phyloP scores from a whole-genome alignment of 2,329 filamentous ascomycete species.

The Rutstroemia sp. region DNA sequence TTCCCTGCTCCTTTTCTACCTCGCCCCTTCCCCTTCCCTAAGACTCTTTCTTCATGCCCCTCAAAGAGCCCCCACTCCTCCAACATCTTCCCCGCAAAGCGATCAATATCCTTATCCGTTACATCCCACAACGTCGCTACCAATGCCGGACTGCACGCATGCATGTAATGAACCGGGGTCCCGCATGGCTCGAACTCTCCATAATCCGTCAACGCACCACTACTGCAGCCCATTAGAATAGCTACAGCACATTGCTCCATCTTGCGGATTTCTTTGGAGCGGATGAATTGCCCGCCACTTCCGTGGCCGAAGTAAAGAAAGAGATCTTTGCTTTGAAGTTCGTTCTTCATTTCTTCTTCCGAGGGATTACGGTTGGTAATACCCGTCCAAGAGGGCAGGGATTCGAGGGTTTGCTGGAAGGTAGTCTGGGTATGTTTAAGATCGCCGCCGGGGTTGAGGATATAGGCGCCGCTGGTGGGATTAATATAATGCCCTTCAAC shows the following conservation, averaged over 20 bases:
- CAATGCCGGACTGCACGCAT: conserved; percentile 77
- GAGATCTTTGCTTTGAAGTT: conserved; percentile 60
- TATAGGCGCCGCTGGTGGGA: conserved; percentile 57
- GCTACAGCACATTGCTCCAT: conserved; percentile 73
- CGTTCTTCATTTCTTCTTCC: conserved; percentile 68
- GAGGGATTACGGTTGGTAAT: conserved; percentile 63
- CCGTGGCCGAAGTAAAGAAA: conserved; percentile 96
- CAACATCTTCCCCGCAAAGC: conserved; percentile 72
- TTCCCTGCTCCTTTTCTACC: conserved; percentile 19
- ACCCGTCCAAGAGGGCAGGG: conserved; percentile 61
- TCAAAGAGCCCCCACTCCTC: conserved; percentile 73
- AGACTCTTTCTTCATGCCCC: conserved; percentile 26
- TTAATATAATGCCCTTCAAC: conserved; percentile 48
- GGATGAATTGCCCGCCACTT: conserved; percentile 89
- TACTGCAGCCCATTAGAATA: conserved; percentile 92
- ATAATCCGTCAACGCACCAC: conserved; percentile 69
- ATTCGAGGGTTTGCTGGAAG: conserved; percentile 60
- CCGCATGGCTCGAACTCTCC: conserved; percentile 90
- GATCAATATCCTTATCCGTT: conserved; percentile 94
- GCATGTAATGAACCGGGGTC: conserved; percentile 84
- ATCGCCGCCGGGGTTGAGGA: conserved; percentile 85
- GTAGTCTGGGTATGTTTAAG: conserved; percentile 70
- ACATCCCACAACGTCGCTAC: conserved; percentile 97
- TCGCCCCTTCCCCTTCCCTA: conserved; percentile 25
- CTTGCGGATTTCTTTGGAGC: conserved; percentile 71